Evolutionary conservation across 2,329 filamentous ascomycete genomes (phyloP).

Genomic region (Microcyclospora pomicola): DNA sequence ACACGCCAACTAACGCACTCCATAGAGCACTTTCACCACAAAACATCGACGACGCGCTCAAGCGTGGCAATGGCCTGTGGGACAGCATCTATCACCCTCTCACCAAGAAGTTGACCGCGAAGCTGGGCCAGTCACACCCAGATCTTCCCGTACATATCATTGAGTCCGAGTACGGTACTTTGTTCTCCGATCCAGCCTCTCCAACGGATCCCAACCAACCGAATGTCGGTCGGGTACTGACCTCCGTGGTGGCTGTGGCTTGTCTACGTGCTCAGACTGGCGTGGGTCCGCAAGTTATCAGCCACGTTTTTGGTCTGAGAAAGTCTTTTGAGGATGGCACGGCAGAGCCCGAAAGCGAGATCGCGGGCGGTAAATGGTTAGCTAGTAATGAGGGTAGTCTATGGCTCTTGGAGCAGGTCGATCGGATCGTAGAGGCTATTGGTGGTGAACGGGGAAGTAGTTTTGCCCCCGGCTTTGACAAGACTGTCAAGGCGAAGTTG

Average conservation of each 20-base stretch:
- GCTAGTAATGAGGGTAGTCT: conserved; percentile 50
- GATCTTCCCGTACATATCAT: conserved; percentile 73
- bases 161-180: conserved; percentile 55
- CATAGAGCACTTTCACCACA: conserved; percentile 26
- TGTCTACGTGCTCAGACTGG: conserved; percentile 68
- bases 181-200: conserved; percentile 54
- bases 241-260: conserved; percentile 58
- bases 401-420: conserved; percentile 50
- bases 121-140: conserved; percentile 62
- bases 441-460: conserved; percentile 36
- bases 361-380: conserved; percentile 46
- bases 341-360: conserved; percentile 39
- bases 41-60: conserved; percentile 37
- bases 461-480: conserved; percentile 39
- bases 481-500: conserved; percentile 29
- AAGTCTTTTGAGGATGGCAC: conserved; percentile 61
- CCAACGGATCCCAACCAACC: conserved; percentile 24
- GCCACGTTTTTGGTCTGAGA: conserved; percentile 65
- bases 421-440: conserved; percentile 42
- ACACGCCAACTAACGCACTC: too few relatives aligned
- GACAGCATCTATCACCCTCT: conserved; percentile 64
- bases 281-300: conserved; percentile 68
- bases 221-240: conserved; percentile 55
- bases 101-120: conserved; percentile 54
- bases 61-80: conserved; percentile 56